phyloP scores from a whole-genome alignment of 225 moss, liverwort and hornwort species.

The Bryoerythrophyllum caledonicum region DNA sequence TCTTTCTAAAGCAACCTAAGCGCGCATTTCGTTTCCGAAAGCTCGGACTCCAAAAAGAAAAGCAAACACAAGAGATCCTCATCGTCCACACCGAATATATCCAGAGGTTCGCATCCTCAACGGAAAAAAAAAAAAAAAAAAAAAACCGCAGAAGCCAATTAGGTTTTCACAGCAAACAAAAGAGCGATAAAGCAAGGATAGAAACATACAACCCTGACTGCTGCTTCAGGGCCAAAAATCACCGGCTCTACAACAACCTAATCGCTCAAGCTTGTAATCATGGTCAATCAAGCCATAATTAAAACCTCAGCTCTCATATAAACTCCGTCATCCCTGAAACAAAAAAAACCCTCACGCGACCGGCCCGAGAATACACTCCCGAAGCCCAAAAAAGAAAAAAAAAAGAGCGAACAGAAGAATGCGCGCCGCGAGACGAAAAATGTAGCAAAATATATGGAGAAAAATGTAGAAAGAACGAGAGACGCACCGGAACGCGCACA shows the following conservation, averaged over 20 bases:
- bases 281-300: neutral
- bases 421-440: no score
- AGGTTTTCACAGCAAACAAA: neutral
- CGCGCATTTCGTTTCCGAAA: neutral
- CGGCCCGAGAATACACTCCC: no score
- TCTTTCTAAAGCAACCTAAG: neutral
- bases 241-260: neutral
- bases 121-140: no score
- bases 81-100: neutral
- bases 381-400: no score
- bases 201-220: constrained; percentile 8
- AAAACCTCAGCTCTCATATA: no score
- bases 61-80: neutral
- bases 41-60: neutral
- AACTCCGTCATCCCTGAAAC: no score
- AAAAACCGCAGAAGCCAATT: neutral
- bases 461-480: no score
- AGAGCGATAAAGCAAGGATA: neutral
- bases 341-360: no score
- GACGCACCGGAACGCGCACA: no score
- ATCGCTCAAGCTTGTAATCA: neutral
- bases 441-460: no score
- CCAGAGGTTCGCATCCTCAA: neutral
- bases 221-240: neutral
- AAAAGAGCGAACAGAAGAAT: no score